Conservation (phyloP, 495 filamentous ascomycete genomes). For the Penicillium taxi region DNA sequence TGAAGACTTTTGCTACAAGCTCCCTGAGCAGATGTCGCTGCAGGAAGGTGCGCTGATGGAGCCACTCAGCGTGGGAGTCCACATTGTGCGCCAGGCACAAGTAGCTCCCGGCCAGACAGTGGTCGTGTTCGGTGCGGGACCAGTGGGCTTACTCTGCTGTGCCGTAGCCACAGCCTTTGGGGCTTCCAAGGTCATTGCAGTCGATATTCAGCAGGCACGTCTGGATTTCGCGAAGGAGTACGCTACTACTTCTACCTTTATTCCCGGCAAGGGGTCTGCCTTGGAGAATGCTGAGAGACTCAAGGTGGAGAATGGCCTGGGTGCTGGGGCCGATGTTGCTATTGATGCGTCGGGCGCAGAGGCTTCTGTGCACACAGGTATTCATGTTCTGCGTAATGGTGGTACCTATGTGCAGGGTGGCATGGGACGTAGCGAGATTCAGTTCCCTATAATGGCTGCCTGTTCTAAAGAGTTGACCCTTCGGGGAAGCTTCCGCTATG, state of each 20-base stretch:
- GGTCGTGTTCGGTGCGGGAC: conserved; percentile 48
- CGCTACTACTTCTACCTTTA: conserved; percentile 36
- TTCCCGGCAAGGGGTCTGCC: conserved; percentile 28
- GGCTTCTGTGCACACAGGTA: conserved; percentile 44
- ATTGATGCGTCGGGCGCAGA: conserved; percentile 53
- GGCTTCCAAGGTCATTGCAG: conserved; percentile 43
- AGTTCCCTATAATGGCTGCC: conserved; percentile 49
- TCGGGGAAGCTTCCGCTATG: conserved; percentile 48
- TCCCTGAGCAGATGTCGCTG: conserved; percentile 37
- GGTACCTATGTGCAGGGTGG: conserved; percentile 56
- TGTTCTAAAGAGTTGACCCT: conserved; percentile 47
- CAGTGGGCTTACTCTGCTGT: conserved; percentile 48
- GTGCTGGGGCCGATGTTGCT: conserved; percentile 46
- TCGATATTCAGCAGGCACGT: conserved; percentile 47
- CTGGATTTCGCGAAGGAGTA: conserved; percentile 47
- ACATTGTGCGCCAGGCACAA: conserved; percentile 41
- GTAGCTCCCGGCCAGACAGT: conserved; percentile 42
- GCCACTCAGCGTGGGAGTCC: conserved; percentile 48
- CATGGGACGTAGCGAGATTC: conserved; percentile 49
- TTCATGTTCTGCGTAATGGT: conserved; percentile 43
- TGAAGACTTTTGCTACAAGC: conserved; percentile 49
- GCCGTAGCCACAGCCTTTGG: conserved; percentile 47
- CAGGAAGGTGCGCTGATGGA: conserved; percentile 50
- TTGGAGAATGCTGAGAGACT: conserved; percentile 36
- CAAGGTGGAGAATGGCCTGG: conserved; percentile 36